phyloP scores from a whole-genome alignment of 139 green algal species.

The Spirogloea muscicola region DNA sequence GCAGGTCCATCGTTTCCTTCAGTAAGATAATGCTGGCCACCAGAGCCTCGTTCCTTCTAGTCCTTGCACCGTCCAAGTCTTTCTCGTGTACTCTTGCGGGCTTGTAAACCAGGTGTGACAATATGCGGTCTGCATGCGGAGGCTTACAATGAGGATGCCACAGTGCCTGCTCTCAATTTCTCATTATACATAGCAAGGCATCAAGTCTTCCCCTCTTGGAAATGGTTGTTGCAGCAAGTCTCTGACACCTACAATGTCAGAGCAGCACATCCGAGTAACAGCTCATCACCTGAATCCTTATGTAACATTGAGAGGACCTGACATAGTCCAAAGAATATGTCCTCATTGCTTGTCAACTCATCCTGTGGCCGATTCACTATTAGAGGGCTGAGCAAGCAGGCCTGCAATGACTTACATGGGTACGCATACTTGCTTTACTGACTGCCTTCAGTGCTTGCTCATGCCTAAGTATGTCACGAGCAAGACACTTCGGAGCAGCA shows the following conservation, averaged over 20 bases:
- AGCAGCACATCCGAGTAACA: slow-evolving; percentile 6
- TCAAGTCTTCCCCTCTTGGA: neutral
- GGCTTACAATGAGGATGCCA: neutral
- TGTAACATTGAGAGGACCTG: slow-evolving; percentile 33
- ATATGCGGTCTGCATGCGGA: slow-evolving; percentile 29
- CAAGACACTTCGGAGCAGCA: neutral
- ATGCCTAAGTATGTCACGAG: too few relatives aligned
- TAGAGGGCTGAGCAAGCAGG: slow-evolving; percentile 43
- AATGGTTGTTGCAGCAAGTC: too few relatives aligned
- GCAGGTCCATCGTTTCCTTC: slow-evolving; percentile 32
- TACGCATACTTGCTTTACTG: too few relatives aligned
- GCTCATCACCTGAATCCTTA: slow-evolving; percentile 37
- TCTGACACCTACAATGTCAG: neutral
- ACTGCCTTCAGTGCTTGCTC: too few relatives aligned
- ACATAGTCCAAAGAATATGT: slow-evolving; percentile 15
- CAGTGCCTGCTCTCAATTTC: neutral
- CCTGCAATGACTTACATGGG: neutral
- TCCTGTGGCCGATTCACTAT: slow-evolving; percentile 57
- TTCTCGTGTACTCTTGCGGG: slow-evolving; percentile 7
- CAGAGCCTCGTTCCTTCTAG: slow-evolving; percentile 31
- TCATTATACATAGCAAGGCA: neutral
- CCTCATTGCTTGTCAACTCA: slow-evolving; percentile 51
- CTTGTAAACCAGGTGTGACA: slow-evolving; percentile 45
- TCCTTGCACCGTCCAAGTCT: slow-evolving; percentile 1
- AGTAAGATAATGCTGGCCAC: slow-evolving; percentile 45